A percentile compares a stretch with the other conserved stretches of the same genome.
phyloP scores from a whole-genome alignment of 2,329 filamentous ascomycete species.

The Stylonectria norvegica region DNA sequence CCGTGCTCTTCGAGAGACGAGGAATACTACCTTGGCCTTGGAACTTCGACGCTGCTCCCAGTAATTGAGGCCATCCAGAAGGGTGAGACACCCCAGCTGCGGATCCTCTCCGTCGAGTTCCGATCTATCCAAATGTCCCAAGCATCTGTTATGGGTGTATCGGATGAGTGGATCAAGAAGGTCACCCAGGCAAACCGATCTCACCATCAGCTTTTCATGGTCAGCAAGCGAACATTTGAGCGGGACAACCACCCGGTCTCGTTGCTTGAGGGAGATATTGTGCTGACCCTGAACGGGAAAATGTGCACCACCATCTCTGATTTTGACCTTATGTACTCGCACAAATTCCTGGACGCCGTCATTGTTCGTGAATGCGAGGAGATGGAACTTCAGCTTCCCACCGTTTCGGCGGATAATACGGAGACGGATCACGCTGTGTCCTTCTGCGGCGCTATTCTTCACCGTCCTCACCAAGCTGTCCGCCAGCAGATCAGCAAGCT shows the following conservation, averaged over 20 bases:
- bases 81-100: constrained; percentile 73
- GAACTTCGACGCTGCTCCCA: constrained; percentile 81
- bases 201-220: constrained; percentile 97
- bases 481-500: constrained; percentile 96
- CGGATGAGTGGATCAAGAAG: constrained; percentile 90
- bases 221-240: constrained; percentile 80
- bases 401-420: constrained; percentile 82
- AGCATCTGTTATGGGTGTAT: constrained; percentile 93
- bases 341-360: constrained; percentile 76
- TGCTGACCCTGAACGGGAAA: constrained; percentile 85
- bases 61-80: constrained; percentile 84
- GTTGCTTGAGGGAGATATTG: constrained; percentile 85
- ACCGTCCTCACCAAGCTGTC: constrained; percentile 92
- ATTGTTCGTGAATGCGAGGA: constrained; percentile 84
- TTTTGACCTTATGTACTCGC: constrained; percentile 93
- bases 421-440: constrained; percentile 90
- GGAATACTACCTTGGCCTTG: constrained; percentile 92
- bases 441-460: constrained; percentile 92
- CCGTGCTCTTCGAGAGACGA: constrained; percentile 79
- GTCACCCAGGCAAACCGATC: constrained; percentile 86
- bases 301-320: constrained; percentile 91
- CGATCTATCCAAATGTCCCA: constrained; percentile 96
- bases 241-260: constrained; percentile 48
- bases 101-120: constrained; percentile 92
- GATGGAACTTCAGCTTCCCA: constrained; percentile 72